A percentile compares a stretch with the other conserved stretches of the same genome.
phyloP scores from a whole-genome alignment of 2,329 filamentous ascomycete species.

The Colletotrichum kahawae region DNA sequence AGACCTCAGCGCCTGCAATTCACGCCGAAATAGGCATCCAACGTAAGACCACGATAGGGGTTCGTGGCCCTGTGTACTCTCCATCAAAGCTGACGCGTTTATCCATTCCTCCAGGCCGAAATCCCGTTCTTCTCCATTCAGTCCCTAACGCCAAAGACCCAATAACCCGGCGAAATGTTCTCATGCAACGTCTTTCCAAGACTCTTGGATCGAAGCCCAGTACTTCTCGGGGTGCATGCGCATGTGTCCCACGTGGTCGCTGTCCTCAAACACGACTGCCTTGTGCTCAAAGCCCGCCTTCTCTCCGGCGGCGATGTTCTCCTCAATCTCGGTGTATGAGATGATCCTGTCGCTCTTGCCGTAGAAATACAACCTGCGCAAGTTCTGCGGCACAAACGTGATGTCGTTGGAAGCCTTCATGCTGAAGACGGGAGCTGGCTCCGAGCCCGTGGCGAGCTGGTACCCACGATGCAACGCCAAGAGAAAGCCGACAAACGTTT shows the following conservation, averaged over 20 bases:
- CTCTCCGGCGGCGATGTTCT: constrained; percentile 53
- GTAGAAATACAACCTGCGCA: constrained; percentile 62
- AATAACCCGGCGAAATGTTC: background rate
- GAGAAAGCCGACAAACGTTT: constrained; percentile 49
- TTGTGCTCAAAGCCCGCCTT: constrained; percentile 53
- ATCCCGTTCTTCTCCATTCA: background rate
- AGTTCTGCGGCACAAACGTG: constrained; percentile 33
- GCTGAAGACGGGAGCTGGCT: constrained; percentile 39
- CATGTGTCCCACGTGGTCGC: constrained; percentile 67
- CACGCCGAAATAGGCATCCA: background rate
- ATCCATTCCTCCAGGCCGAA: background rate
- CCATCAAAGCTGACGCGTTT: background rate
- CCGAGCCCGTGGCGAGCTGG: constrained; percentile 39
- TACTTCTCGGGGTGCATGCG: constrained; percentile 60
- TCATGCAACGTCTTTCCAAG: constrained; percentile 27
- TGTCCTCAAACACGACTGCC: constrained; percentile 60
- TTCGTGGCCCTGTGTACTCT: background rate
- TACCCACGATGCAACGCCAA: constrained; percentile 40
- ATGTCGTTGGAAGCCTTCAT: background rate
- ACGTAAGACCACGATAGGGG: background rate
- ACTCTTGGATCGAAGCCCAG: constrained; percentile 50
- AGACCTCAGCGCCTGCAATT: background rate
- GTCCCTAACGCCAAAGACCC: background rate
- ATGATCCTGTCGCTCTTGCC: constrained; percentile 64
- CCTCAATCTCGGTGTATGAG: constrained; percentile 58